Evolutionary conservation across 257 asterid species (phyloP).

Genomic region (Nicotiana paniculata): DNA sequence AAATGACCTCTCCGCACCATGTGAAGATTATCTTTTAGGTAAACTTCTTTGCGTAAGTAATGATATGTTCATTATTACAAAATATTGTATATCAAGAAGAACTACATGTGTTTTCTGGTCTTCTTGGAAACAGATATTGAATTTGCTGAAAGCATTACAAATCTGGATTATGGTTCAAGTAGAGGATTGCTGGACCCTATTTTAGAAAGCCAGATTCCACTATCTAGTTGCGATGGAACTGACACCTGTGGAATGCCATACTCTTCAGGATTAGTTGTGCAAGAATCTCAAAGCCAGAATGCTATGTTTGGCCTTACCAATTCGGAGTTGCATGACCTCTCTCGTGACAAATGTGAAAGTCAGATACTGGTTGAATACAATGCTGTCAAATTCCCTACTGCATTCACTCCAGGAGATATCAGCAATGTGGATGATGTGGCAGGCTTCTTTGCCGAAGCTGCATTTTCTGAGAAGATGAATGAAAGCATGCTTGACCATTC

Average conservation of each 20-base stretch:
- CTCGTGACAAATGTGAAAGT: conserved; percentile 26
- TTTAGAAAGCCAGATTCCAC: conserved; percentile 37
- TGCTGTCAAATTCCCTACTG: conserved; percentile 33
- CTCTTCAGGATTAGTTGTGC: conserved; percentile 31
- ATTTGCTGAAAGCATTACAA: conserved; percentile 56
- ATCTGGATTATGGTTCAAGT: conserved; percentile 55
- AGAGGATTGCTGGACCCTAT: conserved; percentile 49
- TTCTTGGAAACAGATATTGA: conserved; percentile 50
- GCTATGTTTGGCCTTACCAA: conserved; percentile 23
- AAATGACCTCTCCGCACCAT: conserved; percentile 54
- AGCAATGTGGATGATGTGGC: conserved; percentile 54
- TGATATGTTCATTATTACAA: not conserved
- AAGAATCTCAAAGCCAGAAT: conserved; percentile 32
- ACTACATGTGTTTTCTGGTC: not conserved
- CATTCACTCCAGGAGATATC: conserved; percentile 39
- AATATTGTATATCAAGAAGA: not conserved
- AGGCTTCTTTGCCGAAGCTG: conserved; percentile 39
- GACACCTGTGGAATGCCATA: conserved; percentile 47
- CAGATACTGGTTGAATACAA: conserved; percentile 34
- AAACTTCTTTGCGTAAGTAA: not conserved
- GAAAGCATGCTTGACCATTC: conserved; percentile 28
- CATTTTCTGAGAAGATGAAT: conserved; percentile 39
- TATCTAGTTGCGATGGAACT: conserved; percentile 22
- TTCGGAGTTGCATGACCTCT: conserved; percentile 32
- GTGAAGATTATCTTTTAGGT: conserved; percentile 89